Conservation (phyloP, 768 basidiomycete genomes). For the Mycena rosella region DNA sequence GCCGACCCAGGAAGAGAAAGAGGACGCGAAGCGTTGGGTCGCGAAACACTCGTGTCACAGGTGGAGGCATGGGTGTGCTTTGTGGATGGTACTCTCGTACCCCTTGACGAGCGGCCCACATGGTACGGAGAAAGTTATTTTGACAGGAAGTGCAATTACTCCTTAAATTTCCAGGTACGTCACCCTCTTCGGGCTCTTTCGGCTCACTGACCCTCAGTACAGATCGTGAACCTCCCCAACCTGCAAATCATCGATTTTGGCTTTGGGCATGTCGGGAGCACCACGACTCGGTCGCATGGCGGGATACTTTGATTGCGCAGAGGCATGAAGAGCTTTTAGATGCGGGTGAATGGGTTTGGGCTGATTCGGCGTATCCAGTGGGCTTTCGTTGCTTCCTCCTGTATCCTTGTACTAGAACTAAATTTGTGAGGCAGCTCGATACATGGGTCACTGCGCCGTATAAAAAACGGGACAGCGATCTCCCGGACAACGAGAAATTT, state of each 20-base stretch:
- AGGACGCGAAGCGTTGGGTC: slow-evolving; percentile 54
- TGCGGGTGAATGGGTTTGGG: slow-evolving; percentile 52
- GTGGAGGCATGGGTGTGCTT: slow-evolving; percentile 51
- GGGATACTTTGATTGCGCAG: slow-evolving; percentile 38
- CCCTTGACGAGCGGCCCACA: slow-evolving; percentile 45
- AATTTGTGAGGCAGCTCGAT: no score
- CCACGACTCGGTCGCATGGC: slow-evolving; percentile 52
- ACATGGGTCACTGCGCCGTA: slow-evolving; percentile 22
- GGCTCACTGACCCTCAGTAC: no score
- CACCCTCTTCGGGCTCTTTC: no score
- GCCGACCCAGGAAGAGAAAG: slow-evolving; percentile 50
- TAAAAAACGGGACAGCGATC: not conserved
- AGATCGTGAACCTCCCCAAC: slow-evolving; percentile 45
- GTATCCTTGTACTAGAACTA: no score
- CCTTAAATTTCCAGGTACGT: slow-evolving; percentile 51
- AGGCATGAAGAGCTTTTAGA: slow-evolving; percentile 42
- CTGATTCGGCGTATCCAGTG: slow-evolving; percentile 50
- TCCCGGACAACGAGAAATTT: slow-evolving; percentile 7
- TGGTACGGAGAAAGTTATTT: slow-evolving; percentile 53
- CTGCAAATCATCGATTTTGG: slow-evolving; percentile 51
- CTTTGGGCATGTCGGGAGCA: slow-evolving; percentile 49
- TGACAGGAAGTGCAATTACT: slow-evolving; percentile 54
- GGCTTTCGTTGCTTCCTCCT: not conserved
- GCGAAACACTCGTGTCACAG: slow-evolving; percentile 44
- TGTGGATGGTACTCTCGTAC: slow-evolving; percentile 42